Conservation (phyloP, 768 basidiomycete genomes). For the Lactarius indigo region DNA sequence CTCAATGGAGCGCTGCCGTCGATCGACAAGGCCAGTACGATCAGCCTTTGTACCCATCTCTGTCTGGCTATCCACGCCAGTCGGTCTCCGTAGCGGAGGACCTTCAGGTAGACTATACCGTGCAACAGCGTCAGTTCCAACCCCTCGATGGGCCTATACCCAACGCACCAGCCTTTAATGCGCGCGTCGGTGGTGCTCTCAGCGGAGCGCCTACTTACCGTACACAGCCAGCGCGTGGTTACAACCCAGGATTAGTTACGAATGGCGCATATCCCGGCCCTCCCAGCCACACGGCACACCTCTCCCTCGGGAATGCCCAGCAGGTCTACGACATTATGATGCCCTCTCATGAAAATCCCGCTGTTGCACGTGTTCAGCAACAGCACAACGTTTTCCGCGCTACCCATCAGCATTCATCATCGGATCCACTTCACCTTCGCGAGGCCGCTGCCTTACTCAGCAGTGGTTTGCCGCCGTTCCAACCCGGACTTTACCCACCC, state of each 20-base stretch:
- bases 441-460: slow-evolving; percentile 66
- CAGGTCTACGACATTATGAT: slow-evolving; percentile 74
- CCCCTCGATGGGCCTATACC: slow-evolving; percentile 39
- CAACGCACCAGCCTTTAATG: slow-evolving; percentile 34
- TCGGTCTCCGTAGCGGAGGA: slow-evolving; percentile 30
- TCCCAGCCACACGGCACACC: slow-evolving; percentile 59
- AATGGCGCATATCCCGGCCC: slow-evolving; percentile 39
- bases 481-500: slow-evolving; percentile 53
- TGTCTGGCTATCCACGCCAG: slow-evolving; percentile 47
- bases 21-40: slow-evolving; percentile 32
- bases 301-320: slow-evolving; percentile 70
- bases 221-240: slow-evolving; percentile 50
- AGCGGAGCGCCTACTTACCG: slow-evolving; percentile 55
- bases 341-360: slow-evolving; percentile 52
- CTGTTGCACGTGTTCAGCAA: slow-evolving; percentile 74
- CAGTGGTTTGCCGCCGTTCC: slow-evolving; percentile 55
- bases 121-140: slow-evolving; percentile 55
- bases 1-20: slow-evolving; percentile 31
- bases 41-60: slow-evolving; percentile 61
- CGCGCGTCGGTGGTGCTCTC: slow-evolving; percentile 52
- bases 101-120: slow-evolving; percentile 51
- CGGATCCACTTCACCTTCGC: slow-evolving; percentile 73
- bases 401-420: slow-evolving; percentile 78
- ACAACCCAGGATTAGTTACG: slow-evolving; percentile 51
- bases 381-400: slow-evolving; percentile 71